A percentile compares a stretch with the other conserved stretches of the same genome.
These are phyloP conservation scores for Chrysosporium queenslandicum DNA, from an alignment of 2,329 filamentous ascomycete genomes.

Conservation along the genomic window DNA sequence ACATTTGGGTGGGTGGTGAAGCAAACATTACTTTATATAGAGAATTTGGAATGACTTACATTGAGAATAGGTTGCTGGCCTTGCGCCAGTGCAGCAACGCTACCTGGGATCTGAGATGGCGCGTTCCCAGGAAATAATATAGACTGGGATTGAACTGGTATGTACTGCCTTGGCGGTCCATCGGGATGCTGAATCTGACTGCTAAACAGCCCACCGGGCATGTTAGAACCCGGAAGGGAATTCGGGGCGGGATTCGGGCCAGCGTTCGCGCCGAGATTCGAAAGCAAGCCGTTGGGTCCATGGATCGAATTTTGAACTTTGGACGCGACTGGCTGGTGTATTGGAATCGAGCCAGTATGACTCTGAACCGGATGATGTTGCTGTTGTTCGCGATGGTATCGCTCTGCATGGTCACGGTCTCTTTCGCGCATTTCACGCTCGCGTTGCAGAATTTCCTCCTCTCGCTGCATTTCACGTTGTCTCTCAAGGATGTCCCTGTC, in stretches of 20 bases:
- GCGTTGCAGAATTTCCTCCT: conserved; percentile 50
- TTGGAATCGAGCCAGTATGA: conserved; percentile 75
- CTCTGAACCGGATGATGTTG: conserved; percentile 68
- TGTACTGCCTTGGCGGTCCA: conserved; percentile 44
- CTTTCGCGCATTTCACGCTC: conserved; percentile 44
- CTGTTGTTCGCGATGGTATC: conserved; percentile 51
- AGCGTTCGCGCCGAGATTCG: conserved; percentile 56
- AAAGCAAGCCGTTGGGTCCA: conserved; percentile 78
- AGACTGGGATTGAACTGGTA: conserved; percentile 49
- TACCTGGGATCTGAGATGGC: conserved; percentile 37
- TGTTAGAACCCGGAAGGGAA: conserved; percentile 50
- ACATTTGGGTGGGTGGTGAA: too few relatives aligned
- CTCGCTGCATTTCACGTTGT: conserved; percentile 35
- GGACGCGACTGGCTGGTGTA: conserved; percentile 88
- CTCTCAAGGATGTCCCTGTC: conserved; percentile 44
- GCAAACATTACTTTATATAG: not conserved
- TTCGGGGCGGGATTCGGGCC: conserved; percentile 43
- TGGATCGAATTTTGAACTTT: conserved; percentile 73
- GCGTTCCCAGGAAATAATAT: conserved; percentile 41
- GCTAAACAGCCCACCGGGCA: conserved; percentile 55
- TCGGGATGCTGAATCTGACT: conserved; percentile 54
- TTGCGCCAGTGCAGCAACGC: conserved; percentile 55
- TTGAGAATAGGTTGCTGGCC: conserved; percentile 76
- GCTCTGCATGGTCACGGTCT: conserved; percentile 48
- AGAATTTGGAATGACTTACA: conserved; percentile 37